These are phyloP conservation scores for Tricholoma sp. DNA, from an alignment of 768 basidiomycete species.

Conservation along the genomic window DNA sequence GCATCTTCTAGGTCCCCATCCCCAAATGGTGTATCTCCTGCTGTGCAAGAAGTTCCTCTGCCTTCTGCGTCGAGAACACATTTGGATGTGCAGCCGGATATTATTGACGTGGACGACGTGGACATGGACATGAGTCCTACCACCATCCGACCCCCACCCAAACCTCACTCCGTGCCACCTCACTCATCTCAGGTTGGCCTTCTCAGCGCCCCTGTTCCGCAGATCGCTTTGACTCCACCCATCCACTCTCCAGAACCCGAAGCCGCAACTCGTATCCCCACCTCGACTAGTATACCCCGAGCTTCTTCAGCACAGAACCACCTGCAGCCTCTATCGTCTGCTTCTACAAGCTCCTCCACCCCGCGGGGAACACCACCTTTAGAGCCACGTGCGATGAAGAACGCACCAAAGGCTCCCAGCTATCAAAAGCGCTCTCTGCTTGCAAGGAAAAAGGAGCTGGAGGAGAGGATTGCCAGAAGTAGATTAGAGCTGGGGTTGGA, in stretches of 20 bases:
- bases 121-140: background rate
- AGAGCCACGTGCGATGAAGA: constrained; percentile 35
- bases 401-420: constrained; percentile 31
- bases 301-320: background rate
- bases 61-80: background rate
- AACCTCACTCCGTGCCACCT: background rate
- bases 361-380: constrained; percentile 22
- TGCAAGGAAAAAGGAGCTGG: constrained; percentile 39
- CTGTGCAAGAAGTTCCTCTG: background rate
- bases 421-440: constrained; percentile 32
- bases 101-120: background rate
- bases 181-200: background rate
- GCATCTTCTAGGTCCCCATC: constrained; percentile 7
- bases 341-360: background rate
- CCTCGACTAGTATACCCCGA: background rate
- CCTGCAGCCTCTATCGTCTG: background rate
- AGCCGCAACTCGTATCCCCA: background rate
- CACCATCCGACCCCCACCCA: background rate
- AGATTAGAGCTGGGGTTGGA: constrained; percentile 28
- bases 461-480: constrained; percentile 34
- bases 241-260: background rate
- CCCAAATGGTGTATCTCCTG: background rate
- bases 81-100: background rate
- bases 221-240: background rate
- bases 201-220: constrained; percentile 4